These are phyloP conservation scores for Lupinus albus DNA, from an alignment of 306 rosid species.

Conservation along the genomic window DNA sequence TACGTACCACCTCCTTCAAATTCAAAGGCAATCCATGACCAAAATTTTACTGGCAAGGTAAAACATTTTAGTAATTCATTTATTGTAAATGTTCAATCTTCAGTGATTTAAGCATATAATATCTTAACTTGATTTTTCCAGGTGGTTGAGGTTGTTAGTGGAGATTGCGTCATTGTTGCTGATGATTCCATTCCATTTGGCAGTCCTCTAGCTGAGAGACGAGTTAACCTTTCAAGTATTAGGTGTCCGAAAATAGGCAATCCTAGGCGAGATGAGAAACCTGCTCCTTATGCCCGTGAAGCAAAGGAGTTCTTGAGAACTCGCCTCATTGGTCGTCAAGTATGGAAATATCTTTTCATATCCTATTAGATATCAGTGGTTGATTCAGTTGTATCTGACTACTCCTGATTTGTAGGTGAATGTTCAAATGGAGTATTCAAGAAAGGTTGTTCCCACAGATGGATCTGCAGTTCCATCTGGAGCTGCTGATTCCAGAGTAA, in stretches of 20 bases:
- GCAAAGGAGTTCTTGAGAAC: slow-evolving; percentile 88
- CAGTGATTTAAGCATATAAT: background rate
- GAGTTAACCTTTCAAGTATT: slow-evolving; percentile 85
- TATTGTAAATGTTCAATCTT: slow-evolving; percentile 18
- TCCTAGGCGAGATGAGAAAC: slow-evolving; percentile 87
- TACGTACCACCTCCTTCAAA: slow-evolving; percentile 76
- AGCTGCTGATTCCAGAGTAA: slow-evolving; percentile 63
- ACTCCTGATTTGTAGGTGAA: slow-evolving; percentile 54
- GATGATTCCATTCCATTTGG: slow-evolving; percentile 76
- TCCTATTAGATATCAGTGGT: slow-evolving; percentile 17
- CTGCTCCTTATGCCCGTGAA: slow-evolving; percentile 89
- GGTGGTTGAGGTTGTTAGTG: slow-evolving; percentile 93
- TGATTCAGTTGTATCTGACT: slow-evolving; percentile 4
- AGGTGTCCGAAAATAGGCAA: slow-evolving; percentile 88
- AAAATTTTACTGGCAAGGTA: slow-evolving; percentile 87
- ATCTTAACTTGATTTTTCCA: slow-evolving; percentile 40
- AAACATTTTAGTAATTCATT: slow-evolving; percentile 16
- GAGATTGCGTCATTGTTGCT: slow-evolving; percentile 79
- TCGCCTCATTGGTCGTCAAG: slow-evolving; percentile 78
- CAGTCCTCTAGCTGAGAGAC: slow-evolving; percentile 77
- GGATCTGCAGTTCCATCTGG: slow-evolving; percentile 57
- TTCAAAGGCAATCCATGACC: slow-evolving; percentile 85
- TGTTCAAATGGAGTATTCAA: slow-evolving; percentile 86
- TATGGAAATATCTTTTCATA: slow-evolving; percentile 43
- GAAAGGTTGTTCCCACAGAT: slow-evolving; percentile 60